Evolutionary conservation across 495 filamentous ascomycete genomes (phyloP).

Genomic region (Neurospora sp.): DNA sequence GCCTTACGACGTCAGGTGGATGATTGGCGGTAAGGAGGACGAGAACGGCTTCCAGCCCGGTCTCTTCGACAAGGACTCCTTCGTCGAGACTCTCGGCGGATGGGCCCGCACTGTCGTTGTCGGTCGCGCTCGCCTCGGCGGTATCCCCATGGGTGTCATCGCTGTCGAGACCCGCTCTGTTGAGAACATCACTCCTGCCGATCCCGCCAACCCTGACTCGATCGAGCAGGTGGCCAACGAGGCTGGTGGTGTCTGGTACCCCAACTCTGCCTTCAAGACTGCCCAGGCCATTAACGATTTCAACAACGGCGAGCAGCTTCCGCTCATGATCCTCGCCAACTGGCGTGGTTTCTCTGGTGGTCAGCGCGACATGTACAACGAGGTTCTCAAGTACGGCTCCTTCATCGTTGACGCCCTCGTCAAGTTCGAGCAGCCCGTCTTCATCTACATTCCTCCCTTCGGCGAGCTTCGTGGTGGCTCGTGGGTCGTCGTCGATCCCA

Average conservation of each 20-base stretch:
- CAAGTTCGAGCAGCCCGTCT: constrained; percentile 96
- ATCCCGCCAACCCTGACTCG: constrained; percentile 96
- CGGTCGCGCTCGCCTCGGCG: constrained; percentile 90
- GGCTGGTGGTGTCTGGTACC: constrained; percentile 98
- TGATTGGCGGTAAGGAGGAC: constrained; percentile 84
- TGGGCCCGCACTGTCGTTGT: constrained; percentile 97
- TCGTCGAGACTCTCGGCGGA: constrained; percentile 91
- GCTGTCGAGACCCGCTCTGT: constrained; percentile 91
- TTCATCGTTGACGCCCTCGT: constrained; percentile 98
- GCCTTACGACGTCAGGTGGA: constrained; percentile 85
- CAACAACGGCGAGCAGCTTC: constrained; percentile 97
- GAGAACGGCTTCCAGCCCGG: constrained; percentile 70
- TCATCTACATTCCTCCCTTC: constrained; percentile 95
- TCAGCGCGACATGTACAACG: constrained; percentile 99
- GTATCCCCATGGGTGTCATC: constrained; percentile 98
- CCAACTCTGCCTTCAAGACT: constrained; percentile 98
- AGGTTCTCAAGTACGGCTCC: constrained; percentile 97
- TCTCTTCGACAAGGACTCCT: constrained; percentile 92
- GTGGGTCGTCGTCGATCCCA: constrained; percentile 98
- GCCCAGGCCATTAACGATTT: constrained; percentile 98
- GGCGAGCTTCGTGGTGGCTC: constrained; percentile 97
- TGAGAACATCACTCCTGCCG: constrained; percentile 95
- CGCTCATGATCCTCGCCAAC: constrained; percentile 97
- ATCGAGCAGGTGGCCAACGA: constrained; percentile 88
- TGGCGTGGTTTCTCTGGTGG: constrained; percentile 99